Percentiles rank a stretch among this genome's conserved stretches.
phyloP scores from a whole-genome alignment of 768 basidiomycete species.

The Mycena rosella region DNA sequence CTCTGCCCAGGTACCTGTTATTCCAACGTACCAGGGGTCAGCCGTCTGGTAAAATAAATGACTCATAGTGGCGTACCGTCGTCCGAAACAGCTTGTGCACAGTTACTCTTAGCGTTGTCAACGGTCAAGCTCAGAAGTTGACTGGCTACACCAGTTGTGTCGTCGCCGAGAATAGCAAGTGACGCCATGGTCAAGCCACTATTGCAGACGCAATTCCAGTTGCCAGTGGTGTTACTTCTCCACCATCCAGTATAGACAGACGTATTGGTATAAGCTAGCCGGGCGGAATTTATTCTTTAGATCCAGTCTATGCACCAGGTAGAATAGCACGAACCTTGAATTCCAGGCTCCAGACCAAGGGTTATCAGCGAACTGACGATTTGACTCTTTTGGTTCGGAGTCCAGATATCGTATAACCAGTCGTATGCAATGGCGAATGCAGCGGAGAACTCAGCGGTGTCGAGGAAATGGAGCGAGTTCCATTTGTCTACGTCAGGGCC shows the following conservation, averaged over 20 bases:
- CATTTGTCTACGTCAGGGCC: conserved; percentile 80
- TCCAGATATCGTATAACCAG: conserved; percentile 93
- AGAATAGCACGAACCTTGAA: too few relatives aligned
- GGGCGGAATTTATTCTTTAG: too few relatives aligned
- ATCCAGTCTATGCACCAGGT: too few relatives aligned
- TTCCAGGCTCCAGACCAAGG: conserved; percentile 81
- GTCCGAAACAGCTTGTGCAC: conserved; percentile 67
- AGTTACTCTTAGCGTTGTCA: conserved; percentile 82
- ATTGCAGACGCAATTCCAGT: conserved; percentile 98
- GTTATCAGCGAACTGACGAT: conserved; percentile 81
- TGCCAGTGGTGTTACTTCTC: conserved; percentile 79
- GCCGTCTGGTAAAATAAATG: conserved; percentile 67
- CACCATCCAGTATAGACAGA: conserved; percentile 76
- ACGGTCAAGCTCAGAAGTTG: conserved; percentile 77
- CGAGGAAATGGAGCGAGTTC: conserved; percentile 94
- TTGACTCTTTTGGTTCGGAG: conserved; percentile 72
- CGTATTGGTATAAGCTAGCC: conserved; percentile 63
- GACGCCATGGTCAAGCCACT: conserved; percentile 89
- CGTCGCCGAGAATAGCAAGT: conserved; percentile 90
- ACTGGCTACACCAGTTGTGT: conserved; percentile 78
- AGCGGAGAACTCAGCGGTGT: conserved; percentile 86
- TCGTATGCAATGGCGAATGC: conserved; percentile 96
- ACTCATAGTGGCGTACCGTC: conserved; percentile 70
- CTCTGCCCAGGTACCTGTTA: conserved; percentile 55
- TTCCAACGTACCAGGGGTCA: conserved; percentile 97